Percentiles rank a stretch among this genome's conserved stretches.
These are phyloP conservation scores for Takashimella tepidaria DNA, from an alignment of 1,284 basidiomycete genomes.

Conservation along the genomic window DNA sequence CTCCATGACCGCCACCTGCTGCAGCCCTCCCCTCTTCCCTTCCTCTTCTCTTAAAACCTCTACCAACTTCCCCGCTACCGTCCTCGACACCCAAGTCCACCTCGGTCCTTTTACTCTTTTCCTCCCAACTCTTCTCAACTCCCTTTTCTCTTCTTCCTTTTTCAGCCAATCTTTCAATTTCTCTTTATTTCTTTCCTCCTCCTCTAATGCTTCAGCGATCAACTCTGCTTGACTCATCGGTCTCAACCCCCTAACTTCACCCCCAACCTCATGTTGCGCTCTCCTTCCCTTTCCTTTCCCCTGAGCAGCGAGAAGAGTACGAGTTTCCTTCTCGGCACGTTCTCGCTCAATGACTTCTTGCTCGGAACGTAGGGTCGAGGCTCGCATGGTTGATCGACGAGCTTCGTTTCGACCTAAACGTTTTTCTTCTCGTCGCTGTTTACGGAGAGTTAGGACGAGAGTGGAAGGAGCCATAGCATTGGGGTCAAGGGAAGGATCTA, in stretches of 20 bases:
- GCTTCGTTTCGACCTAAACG: constrained; percentile 31
- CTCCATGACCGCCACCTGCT: not conserved
- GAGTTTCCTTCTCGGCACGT: constrained; percentile 17
- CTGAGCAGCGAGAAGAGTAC: not conserved
- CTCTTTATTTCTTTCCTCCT: constrained; percentile 52
- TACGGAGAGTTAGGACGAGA: constrained; percentile 36
- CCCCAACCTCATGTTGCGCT: constrained; percentile 35
- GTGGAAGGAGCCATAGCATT: constrained; percentile 41
- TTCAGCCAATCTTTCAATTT: constrained; percentile 50
- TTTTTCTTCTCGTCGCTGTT: constrained; percentile 36
- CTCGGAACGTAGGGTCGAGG: constrained; percentile 38
- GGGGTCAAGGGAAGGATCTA: constrained; percentile 32
- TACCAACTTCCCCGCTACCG: constrained; percentile 37
- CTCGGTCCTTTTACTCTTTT: constrained; percentile 50
- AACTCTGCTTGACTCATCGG: constrained; percentile 50
- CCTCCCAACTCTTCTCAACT: constrained; percentile 46
- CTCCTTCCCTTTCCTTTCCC: constrained; percentile 26
- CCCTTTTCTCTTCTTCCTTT: constrained; percentile 51
- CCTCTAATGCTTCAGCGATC: constrained; percentile 52
- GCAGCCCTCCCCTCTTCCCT: not conserved
- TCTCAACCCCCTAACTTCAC: constrained; percentile 25
- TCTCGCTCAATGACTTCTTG: constrained; percentile 30
- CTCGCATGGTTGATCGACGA: constrained; percentile 37
- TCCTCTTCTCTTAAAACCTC: constrained; percentile 24
- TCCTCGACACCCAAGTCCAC: constrained; percentile 49